phyloP scores from a whole-genome alignment of 1,284 basidiomycete species.

The Ceratobasidium sp. region DNA sequence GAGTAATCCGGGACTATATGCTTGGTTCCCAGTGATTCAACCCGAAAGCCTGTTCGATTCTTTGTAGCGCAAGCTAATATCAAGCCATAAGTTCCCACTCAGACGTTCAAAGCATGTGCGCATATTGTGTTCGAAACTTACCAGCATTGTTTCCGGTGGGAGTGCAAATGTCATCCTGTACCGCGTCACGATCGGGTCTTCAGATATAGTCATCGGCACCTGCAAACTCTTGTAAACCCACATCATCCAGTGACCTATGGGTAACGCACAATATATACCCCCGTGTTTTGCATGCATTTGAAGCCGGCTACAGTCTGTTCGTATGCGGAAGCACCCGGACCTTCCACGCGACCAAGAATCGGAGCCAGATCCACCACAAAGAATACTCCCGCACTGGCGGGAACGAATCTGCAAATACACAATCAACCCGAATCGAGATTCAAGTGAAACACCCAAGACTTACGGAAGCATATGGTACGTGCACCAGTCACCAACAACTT shows the following conservation, averaged over 20 bases:
- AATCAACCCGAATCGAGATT: not conserved
- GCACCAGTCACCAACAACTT: conserved; percentile 37
- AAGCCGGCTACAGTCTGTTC: conserved; percentile 19
- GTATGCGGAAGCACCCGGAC: not conserved
- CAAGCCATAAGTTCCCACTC: too few relatives aligned
- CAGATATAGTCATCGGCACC: conserved; percentile 20
- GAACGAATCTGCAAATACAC: conserved; percentile 19
- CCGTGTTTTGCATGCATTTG: conserved; percentile 16
- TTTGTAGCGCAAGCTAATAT: conserved; percentile 4
- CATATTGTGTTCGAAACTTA: not conserved
- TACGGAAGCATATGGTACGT: conserved; percentile 32
- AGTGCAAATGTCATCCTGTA: conserved; percentile 38
- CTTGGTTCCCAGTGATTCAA: conserved; percentile 6
- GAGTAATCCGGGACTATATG: too few relatives aligned
- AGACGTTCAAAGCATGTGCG: too few relatives aligned
- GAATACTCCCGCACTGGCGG: conserved; percentile 38
- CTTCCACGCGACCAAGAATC: not conserved
- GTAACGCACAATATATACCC: conserved; percentile 36
- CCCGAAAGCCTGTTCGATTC: conserved; percentile 19
- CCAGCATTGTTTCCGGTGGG: conserved; percentile 27
- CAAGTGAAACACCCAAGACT: not conserved
- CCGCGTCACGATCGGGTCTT: conserved; percentile 14
- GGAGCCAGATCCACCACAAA: conserved; percentile 36
- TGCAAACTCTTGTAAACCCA: not conserved
- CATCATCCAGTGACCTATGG: too few relatives aligned